Evolutionary conservation across 2,329 filamentous ascomycete genomes (phyloP).

Genomic region (Dryadomyces sulphureus): DNA sequence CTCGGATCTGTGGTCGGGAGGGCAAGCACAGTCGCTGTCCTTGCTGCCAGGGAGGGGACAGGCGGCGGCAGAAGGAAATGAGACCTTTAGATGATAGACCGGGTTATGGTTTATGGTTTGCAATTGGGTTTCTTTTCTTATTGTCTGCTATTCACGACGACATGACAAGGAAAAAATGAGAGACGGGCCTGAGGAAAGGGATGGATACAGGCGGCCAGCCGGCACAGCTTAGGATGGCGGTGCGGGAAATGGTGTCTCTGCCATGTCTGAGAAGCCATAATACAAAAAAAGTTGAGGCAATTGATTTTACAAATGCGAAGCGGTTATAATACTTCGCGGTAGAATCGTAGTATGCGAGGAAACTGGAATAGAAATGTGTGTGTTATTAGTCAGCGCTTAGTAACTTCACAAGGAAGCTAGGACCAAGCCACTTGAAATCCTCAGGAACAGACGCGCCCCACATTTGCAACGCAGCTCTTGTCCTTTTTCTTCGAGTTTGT

Average conservation of each 20-base stretch:
- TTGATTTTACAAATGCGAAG: background rate
- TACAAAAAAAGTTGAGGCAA: background rate
- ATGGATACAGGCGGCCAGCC: background rate
- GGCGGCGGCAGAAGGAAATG: background rate
- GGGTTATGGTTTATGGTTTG: background rate
- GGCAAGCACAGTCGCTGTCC: background rate
- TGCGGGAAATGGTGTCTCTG: background rate
- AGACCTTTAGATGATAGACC: slow-evolving; percentile 4
- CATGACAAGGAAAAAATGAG: slow-evolving; percentile 3
- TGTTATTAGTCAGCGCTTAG: background rate
- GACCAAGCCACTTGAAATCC: background rate
- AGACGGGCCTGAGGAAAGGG: background rate
- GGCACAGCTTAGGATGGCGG: background rate
- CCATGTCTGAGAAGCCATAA: slow-evolving; percentile 3
- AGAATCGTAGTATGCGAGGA: no score
- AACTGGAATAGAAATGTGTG: no score
- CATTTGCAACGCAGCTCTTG: background rate
- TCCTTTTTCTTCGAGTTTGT: background rate
- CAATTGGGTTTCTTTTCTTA: slow-evolving; percentile 1
- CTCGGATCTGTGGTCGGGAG: slow-evolving; percentile 2
- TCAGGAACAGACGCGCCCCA: background rate
- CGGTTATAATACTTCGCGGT: no score
- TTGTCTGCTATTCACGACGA: slow-evolving; percentile 4
- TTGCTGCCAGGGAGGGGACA: background rate
- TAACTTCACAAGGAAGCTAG: background rate